phyloP scores from a whole-genome alignment of 2,329 filamentous ascomycete species.

The Beauveria bassiana region DNA sequence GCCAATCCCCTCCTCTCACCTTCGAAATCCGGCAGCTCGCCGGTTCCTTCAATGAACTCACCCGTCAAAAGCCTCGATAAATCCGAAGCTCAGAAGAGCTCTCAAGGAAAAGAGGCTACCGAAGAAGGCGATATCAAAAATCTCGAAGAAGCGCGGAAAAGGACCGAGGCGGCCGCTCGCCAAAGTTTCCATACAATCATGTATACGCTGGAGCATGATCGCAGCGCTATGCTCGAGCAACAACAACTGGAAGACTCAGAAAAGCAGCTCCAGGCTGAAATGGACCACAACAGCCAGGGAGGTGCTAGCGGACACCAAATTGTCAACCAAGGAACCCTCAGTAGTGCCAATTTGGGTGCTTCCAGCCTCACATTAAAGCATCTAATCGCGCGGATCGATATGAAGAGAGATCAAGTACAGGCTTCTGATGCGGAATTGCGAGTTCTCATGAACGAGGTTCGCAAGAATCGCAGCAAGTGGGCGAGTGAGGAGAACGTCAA shows the following conservation, averaged over 20 bases:
- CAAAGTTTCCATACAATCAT: slow-evolving; percentile 89
- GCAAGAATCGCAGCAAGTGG: slow-evolving; percentile 98
- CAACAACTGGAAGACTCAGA: slow-evolving; percentile 95
- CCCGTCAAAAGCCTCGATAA: slow-evolving; percentile 51
- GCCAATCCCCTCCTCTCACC: slow-evolving; percentile 56
- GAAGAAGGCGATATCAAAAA: slow-evolving; percentile 88
- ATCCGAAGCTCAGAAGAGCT: slow-evolving; percentile 39
- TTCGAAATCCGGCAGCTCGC: slow-evolving; percentile 62
- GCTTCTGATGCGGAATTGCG: slow-evolving; percentile 90
- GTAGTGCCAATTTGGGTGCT: slow-evolving; percentile 87
- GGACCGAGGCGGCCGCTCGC: slow-evolving; percentile 82
- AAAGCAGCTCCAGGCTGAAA: slow-evolving; percentile 90
- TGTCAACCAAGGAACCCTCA: slow-evolving; percentile 78
- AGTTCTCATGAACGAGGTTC: slow-evolving; percentile 90
- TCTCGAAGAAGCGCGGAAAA: slow-evolving; percentile 84
- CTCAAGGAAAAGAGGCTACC: slow-evolving; percentile 54
- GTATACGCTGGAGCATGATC: slow-evolving; percentile 90
- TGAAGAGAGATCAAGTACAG: slow-evolving; percentile 80
- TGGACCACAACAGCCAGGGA: slow-evolving; percentile 54
- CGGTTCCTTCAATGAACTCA: slow-evolving; percentile 53
- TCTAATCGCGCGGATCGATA: slow-evolving; percentile 89
- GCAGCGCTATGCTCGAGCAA: slow-evolving; percentile 94
- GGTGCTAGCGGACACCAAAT: slow-evolving; percentile 41
- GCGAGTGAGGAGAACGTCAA: slow-evolving; percentile 95
- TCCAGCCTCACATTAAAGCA: slow-evolving; percentile 96